These are phyloP conservation scores for Nakazawaea anatomiae DNA, from an alignment of 805 yeast species.

Conservation along the genomic window DNA sequence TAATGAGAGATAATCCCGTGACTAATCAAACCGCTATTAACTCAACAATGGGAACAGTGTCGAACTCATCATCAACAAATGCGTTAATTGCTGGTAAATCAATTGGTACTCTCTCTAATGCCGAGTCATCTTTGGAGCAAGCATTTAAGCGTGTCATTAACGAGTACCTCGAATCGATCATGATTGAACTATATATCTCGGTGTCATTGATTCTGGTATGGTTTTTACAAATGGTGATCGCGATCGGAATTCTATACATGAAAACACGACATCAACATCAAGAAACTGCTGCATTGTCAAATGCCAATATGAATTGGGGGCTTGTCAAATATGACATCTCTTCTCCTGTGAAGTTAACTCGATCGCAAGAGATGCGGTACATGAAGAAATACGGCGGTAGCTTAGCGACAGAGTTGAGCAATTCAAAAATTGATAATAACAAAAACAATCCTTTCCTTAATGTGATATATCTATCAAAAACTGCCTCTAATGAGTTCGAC, in stretches of 20 bases:
- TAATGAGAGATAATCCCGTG: not conserved
- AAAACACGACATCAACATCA: not conserved
- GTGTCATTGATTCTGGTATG: conserved; percentile 39
- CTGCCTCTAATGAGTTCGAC: no score
- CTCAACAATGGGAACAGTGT: no score
- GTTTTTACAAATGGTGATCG: conserved; percentile 39
- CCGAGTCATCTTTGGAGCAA: conserved; percentile 19
- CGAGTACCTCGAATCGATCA: conserved; percentile 29
- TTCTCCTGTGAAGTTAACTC: not conserved
- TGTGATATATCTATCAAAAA: no score
- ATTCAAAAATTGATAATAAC: not conserved
- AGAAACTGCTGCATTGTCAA: not conserved
- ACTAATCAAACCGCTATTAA: not conserved
- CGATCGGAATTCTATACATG: conserved; percentile 14
- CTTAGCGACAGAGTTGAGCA: not conserved
- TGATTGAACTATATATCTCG: conserved; percentile 42
- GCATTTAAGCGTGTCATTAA: conserved; percentile 23
- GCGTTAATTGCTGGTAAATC: conserved; percentile 1
- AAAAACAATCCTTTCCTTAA: no score
- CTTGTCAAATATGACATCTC: conserved; percentile 2
- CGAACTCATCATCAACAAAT: conserved; percentile 10
- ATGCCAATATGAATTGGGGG: conserved; percentile 7
- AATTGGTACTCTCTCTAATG: conserved; percentile 11
- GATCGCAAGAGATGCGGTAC: not conserved
- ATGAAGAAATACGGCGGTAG: not conserved